Conservation (phyloP, 164 flowering plant genomes). For the Magnolia changhungtana region DNA sequence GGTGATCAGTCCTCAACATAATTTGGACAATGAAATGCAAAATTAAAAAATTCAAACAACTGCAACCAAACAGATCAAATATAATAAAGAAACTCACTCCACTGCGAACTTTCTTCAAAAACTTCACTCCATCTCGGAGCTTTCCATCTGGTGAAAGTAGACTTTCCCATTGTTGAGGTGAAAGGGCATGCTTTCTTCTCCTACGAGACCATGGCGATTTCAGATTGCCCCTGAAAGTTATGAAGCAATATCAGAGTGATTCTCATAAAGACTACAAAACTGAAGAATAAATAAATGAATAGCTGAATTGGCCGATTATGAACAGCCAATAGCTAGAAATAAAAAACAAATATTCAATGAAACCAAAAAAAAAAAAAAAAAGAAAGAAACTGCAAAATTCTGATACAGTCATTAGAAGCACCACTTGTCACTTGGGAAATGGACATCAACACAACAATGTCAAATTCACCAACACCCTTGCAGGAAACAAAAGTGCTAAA, state of each 20-base stretch:
- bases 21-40: too few relatives aligned
- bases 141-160: constrained; percentile 77
- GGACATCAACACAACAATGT: too few relatives aligned
- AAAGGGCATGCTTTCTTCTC: constrained; percentile 75
- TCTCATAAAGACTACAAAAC: neutral
- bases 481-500: too few relatives aligned
- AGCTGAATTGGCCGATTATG: neutral
- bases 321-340: neutral
- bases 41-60: neutral
- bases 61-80: neutral
- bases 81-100: constrained; percentile 54
- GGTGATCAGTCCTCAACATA: too few relatives aligned
- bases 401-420: neutral
- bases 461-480: too few relatives aligned
- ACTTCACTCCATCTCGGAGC: constrained; percentile 69
- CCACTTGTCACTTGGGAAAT: neutral
- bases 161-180: constrained; percentile 70
- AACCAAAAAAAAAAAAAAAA: neutral
- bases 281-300: neutral
- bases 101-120: constrained; percentile 88
- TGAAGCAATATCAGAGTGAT: neutral
- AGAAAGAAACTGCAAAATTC: neutral
- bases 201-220: constrained; percentile 98
- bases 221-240: constrained; percentile 52
- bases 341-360: neutral